Evolutionary conservation across 1,139 yeast species (phyloP), one percentile per base, ranked within the genome.

Genomic region (Pichia cactophila): DNA sequence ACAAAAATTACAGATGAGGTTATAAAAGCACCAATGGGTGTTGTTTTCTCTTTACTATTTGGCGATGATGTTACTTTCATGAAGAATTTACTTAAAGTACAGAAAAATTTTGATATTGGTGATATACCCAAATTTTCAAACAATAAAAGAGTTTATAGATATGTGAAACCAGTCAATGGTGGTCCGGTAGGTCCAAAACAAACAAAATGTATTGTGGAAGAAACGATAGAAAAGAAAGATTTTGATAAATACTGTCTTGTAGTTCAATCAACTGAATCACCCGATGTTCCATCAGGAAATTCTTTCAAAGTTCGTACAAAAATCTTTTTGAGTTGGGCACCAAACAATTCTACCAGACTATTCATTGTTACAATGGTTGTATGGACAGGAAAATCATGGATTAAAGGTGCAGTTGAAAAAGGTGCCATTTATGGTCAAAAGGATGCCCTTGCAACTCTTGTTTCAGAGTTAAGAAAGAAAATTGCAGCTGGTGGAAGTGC

Each of bases 321-420:
- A 50, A 69, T 79, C 14, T 80, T 74, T 54, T 62, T 90, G 17
- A 76, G 82, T 42, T 94, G 98, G 98, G 95, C 79, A 1, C 74
- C 75, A 3, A 74, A 78, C 55, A 88, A 89, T 65, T 55, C 69
- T 11, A 88, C 97, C 3, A 74, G 73, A 49, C 55, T 90, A 44
- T 70, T 72, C 45, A 81, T 83, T 17, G 73, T 81, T 5, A 83
- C 95, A 0, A 70, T 75, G 48, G 79, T 90, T 53, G 86, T 84
- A 44, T 94, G 98, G 98, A 75, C 86, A 5, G 95, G 90, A n/a
- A 87, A 86, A 64, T 83, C 95, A 33, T 86, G 97, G 89, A 78
- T 90, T 58, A 88, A 89, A 66, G 83, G 95, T 17, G 85, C 95
- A 0, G 82, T 94, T 58, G 98, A 94, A 63, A 89, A 83, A 61